Evolutionary conservation across 768 basidiomycete species (phyloP).

Genomic region (Crepidotus variabilis): DNA sequence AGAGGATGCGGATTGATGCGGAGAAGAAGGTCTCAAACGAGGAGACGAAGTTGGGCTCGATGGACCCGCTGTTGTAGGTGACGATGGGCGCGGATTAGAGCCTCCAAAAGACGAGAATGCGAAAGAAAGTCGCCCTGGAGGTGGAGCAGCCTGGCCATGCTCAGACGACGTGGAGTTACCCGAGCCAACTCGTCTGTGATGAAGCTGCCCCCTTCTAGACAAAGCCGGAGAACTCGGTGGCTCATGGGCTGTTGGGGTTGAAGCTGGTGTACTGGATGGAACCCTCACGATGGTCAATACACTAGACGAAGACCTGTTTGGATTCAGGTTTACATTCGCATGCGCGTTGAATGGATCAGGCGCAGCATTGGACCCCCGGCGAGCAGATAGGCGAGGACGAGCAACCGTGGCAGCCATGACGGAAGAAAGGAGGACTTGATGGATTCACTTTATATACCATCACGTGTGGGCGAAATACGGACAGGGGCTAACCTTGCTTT

Average conservation of each 20-base stretch:
- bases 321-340: constrained; percentile 46
- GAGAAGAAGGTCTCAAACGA: constrained; percentile 47
- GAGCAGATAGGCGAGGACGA: constrained; percentile 37
- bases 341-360: constrained; percentile 65
- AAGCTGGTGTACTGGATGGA: constrained; percentile 22
- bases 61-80: constrained; percentile 16
- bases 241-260: constrained; percentile 19
- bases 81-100: constrained; percentile 7
- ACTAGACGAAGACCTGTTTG: constrained; percentile 53
- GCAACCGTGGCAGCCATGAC: constrained; percentile 6
- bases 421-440: not conserved
- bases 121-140: constrained; percentile 35
- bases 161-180: constrained; percentile 7
- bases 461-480: not conserved
- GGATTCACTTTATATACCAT: not conserved
- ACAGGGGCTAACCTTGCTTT: not conserved
- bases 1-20: constrained; percentile 31
- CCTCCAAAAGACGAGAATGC: constrained; percentile 59
- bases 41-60: constrained; percentile 37
- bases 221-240: constrained; percentile 22
- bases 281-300: constrained; percentile 77
- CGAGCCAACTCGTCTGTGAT: constrained; percentile 19
- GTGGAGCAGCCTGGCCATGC: not conserved
- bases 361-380: constrained; percentile 68
- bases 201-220: constrained; percentile 20